Evolutionary conservation across 1,139 yeast genomes (phyloP), one percentile per base, ranked within the genome.

Genomic region (Pichia sp.): DNA sequence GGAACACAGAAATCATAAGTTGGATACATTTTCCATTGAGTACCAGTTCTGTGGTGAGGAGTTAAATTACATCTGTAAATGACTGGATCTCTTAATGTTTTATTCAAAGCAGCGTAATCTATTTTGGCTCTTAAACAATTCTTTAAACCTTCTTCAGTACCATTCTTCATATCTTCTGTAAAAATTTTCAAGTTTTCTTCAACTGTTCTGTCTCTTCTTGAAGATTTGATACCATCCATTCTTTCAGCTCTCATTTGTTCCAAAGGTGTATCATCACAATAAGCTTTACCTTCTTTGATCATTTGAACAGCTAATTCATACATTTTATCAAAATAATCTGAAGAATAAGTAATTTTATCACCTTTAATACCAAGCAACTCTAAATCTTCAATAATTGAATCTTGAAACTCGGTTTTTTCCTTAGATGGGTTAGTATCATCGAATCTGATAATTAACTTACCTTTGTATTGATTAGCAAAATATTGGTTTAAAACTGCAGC

Each of bases 1-100:
- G 97, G 97, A 47, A 84, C 95, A 73, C 97, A 89, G 82, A 91
- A 91, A 66, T 91, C 98, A 64, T 91, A 91, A 39, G 96, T 88
- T 58, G 98, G 97, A 69, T 91, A 91, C 62, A 88, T 77, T 67
- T 89, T 91, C 97, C 97, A 91, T 43, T 69, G 57, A 38, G 80
- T 61, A 39, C 96, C 96, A 36, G 97, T 89, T 67, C 96, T 83
- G 68, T 89, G 97, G 62, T 91, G 98, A 44, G 98, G 96, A 50
- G 94, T 86, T 60, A 84, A 69, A 72, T 89, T 89, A 67, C 94
- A 82, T 74, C 98, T 81, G 79, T 88, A 91, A 54, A 91, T 83
- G 47, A 89, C 96, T 34, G 97, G 97, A 63, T 91, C 98, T 69
- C 98, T 83, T 58, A 91, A 69, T 42, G 97, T 83, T 70, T 91